Percentiles rank a stretch among this genome's conserved stretches.
Conservation (phyloP, 257 asterid species). For the Capsicum pubescens region DNA sequence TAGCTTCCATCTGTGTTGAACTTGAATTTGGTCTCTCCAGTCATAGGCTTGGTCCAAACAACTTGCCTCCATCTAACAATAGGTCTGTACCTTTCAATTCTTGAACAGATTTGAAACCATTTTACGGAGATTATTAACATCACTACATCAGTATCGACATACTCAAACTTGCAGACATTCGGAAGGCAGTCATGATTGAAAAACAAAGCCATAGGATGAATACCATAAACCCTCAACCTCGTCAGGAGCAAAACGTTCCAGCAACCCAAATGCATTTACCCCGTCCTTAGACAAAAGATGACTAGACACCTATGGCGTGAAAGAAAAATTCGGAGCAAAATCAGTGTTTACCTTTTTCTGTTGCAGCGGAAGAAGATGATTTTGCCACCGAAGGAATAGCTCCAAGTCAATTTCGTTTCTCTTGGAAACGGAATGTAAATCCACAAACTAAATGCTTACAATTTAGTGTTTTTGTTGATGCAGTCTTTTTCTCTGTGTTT, state of each 20-base stretch:
- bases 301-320: too few relatives aligned
- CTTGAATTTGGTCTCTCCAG: not conserved
- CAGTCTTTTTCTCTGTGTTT: too few relatives aligned
- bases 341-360: too few relatives aligned
- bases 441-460: too few relatives aligned
- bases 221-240: constrained; percentile 83
- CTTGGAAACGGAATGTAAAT: too few relatives aligned
- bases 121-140: too few relatives aligned
- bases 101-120: not conserved
- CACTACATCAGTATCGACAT: constrained; percentile 52
- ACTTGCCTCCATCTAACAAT: not conserved
- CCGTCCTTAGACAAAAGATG: constrained; percentile 74
- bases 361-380: too few relatives aligned
- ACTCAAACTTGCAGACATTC: constrained; percentile 91
- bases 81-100: not conserved
- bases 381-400: too few relatives aligned
- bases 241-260: constrained; percentile 62
- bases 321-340: too few relatives aligned
- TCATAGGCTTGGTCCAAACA: not conserved
- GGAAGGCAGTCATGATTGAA: constrained; percentile 99
- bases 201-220: constrained; percentile 79
- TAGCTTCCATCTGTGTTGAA: not conserved
- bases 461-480: too few relatives aligned
- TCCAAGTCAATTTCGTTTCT: too few relatives aligned
- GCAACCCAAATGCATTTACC: constrained; percentile 82